Conservation (phyloP, 345 rosid genomes). For the Barbarea vulgaris region DNA sequence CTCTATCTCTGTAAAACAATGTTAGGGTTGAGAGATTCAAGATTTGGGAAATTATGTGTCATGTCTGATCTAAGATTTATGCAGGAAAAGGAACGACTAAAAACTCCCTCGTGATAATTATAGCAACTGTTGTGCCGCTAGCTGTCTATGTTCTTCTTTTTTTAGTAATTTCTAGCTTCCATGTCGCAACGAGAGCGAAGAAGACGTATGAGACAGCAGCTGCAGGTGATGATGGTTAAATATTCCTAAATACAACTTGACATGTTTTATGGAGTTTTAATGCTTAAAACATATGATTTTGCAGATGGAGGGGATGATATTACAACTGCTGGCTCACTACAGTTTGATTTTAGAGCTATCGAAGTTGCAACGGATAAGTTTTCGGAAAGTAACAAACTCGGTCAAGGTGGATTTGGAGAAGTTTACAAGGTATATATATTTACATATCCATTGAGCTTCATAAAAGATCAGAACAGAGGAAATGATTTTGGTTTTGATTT, state of each 20-base stretch:
- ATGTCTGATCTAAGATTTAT: background rate
- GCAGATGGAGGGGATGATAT: background rate
- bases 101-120: conserved; percentile 28
- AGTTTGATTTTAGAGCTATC: background rate
- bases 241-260: background rate
- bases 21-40: background rate
- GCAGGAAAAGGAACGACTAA: conserved; percentile 33
- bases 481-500: background rate
- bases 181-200: background rate
- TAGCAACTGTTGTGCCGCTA: conserved; percentile 39
- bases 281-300: background rate
- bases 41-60: background rate
- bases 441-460: background rate
- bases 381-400: too few species aligned
- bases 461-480: background rate
- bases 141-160: conserved; percentile 22
- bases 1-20: background rate
- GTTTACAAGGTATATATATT: background rate
- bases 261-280: background rate
- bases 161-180: background rate
- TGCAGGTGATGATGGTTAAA: conserved; percentile 24
- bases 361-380: background rate
- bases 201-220: conserved; percentile 1
- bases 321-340: background rate
- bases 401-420: background rate